These are phyloP conservation scores for Hypoxylon rickii DNA, from an alignment of 495 filamentous ascomycete genomes.

Conservation along the genomic window DNA sequence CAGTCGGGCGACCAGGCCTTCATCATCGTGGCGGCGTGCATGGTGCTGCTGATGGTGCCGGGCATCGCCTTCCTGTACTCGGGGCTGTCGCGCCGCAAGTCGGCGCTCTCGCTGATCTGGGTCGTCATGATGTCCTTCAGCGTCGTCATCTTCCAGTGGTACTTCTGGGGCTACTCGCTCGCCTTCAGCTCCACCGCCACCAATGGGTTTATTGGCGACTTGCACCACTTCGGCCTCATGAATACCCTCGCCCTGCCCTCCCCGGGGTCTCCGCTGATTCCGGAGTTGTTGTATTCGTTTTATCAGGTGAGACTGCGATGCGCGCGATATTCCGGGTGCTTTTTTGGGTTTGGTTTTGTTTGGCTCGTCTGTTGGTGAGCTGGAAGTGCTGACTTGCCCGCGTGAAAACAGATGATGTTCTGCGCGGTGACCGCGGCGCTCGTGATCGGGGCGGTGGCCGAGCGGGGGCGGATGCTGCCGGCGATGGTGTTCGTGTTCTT, in stretches of 20 bases:
- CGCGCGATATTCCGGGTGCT: too few relatives aligned
- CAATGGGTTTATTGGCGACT: conserved; percentile 79
- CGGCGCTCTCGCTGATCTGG: conserved; percentile 94
- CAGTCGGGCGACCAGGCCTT: conserved; percentile 70
- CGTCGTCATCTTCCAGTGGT: conserved; percentile 95
- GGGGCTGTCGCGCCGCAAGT: conserved; percentile 92
- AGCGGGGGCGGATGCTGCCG: conserved; percentile 92
- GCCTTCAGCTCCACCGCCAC: conserved; percentile 84
- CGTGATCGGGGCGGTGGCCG: conserved; percentile 87
- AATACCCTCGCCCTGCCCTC: conserved; percentile 77
- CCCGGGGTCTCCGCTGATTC: conserved; percentile 78
- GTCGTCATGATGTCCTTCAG: conserved; percentile 90
- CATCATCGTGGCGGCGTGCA: conserved; percentile 88
- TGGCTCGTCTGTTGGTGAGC: too few relatives aligned
- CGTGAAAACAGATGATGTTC: conserved; percentile 82
- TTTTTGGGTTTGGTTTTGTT: too few relatives aligned
- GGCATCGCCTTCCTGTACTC: conserved; percentile 98
- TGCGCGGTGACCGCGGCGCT: conserved; percentile 91
- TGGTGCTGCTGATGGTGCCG: conserved; percentile 95
- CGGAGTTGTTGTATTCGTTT: conserved; percentile 91
- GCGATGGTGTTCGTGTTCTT: conserved; percentile 93
- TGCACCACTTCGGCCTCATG: conserved; percentile 83
- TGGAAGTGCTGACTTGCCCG: conserved; percentile 10
- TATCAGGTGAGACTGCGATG: conserved; percentile 70
- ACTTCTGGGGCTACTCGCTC: conserved; percentile 98